phyloP scores from a whole-genome alignment of 352 stramenopile species.

The Pythium brachiatum region DNA sequence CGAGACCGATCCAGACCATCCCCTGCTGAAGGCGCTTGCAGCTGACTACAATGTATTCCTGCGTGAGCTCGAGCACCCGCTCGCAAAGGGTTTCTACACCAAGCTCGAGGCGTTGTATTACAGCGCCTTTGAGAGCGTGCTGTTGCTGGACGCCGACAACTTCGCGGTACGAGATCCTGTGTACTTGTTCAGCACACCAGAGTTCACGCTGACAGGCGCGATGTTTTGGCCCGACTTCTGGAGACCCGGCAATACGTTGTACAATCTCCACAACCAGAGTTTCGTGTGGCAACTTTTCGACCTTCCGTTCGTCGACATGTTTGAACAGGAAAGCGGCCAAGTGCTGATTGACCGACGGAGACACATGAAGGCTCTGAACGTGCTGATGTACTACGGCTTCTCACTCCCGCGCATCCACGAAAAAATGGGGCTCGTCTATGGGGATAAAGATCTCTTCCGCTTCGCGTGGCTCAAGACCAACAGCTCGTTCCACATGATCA shows the following conservation, averaged over 20 bases:
- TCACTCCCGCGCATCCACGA: conserved; percentile 36
- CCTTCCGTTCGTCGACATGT: conserved; percentile 54
- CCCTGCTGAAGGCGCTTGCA: conserved; percentile 42
- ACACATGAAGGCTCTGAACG: conserved; percentile 50
- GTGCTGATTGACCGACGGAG: conserved; percentile 56
- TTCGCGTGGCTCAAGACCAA: conserved; percentile 45
- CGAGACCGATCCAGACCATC: conserved; percentile 45
- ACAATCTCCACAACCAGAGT: conserved; percentile 68
- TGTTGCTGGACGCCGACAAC: conserved; percentile 78
- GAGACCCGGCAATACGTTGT: conserved; percentile 65
- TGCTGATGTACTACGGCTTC: conserved; percentile 64
- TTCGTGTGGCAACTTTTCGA: conserved; percentile 78
- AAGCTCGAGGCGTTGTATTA: conserved; percentile 50
- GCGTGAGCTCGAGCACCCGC: conserved; percentile 56
- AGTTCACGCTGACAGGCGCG: conserved; percentile 47
- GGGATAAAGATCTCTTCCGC: conserved; percentile 71
- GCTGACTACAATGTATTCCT: conserved; percentile 46
- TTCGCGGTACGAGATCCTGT: conserved; percentile 61
- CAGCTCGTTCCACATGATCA: conserved; percentile 32
- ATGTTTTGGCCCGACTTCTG: conserved; percentile 86
- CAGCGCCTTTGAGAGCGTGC: conserved; percentile 53
- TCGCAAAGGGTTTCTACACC: conserved; percentile 58
- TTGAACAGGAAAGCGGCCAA: conserved; percentile 78
- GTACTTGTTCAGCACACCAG: conserved; percentile 50
- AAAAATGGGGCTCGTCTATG: conserved; percentile 57